phyloP scores from a whole-genome alignment of 306 rosid genomes.

The Geum urbanum region DNA sequence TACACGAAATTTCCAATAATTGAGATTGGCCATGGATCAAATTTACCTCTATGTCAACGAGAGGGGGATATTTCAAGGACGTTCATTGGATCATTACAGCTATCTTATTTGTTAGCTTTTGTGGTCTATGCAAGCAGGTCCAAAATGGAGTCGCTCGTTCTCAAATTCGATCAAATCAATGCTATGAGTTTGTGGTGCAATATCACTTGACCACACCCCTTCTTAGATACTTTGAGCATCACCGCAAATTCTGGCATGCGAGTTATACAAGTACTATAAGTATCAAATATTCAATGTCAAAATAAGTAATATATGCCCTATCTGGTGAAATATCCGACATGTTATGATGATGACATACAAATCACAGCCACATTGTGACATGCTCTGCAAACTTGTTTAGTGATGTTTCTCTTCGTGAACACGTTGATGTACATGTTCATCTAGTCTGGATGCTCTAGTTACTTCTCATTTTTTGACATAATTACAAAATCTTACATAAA shows the following conservation, averaged over 20 bases:
- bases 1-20: not conserved
- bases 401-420: not conserved
- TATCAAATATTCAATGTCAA: not conserved
- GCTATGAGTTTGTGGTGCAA: not conserved
- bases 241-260: not conserved
- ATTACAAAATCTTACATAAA: not conserved
- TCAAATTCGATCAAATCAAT: conserved; percentile 4
- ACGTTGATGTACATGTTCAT: too few species aligned
- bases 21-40: not conserved
- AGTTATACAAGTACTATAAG: not conserved
- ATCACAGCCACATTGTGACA: too few species aligned
- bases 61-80: conserved; percentile 5
- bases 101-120: not conserved
- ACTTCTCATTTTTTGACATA: too few species aligned
- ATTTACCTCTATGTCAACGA: not conserved
- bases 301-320: too few species aligned
- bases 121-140: not conserved
- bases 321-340: too few species aligned
- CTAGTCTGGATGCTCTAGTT: too few species aligned
- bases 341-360: too few species aligned
- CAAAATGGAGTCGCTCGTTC: not conserved
- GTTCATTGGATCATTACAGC: conserved; percentile 8
- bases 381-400: not conserved
- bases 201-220: not conserved
- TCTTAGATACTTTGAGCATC: not conserved